Percentiles rank a stretch among this genome's conserved stretches.
Evolutionary conservation across 805 yeast species (phyloP).

Genomic region (Wickerhamomyces chaumierensis): DNA sequence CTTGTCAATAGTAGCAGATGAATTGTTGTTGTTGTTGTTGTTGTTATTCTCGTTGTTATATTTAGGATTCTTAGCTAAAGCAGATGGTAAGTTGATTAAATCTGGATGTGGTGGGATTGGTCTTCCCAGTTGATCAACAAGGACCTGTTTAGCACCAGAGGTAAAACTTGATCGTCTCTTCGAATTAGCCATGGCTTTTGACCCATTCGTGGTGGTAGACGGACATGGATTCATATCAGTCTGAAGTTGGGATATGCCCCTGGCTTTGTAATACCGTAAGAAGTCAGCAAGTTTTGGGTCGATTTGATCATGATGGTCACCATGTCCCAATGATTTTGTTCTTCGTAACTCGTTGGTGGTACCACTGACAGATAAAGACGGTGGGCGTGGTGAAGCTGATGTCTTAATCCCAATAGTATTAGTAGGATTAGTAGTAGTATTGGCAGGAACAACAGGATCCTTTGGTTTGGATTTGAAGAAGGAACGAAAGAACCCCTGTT

Average conservation of each 20-base stretch:
- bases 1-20: constrained; percentile 1
- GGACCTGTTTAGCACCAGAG: too few species aligned
- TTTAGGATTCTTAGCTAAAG: constrained; percentile 22
- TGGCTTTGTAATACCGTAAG: constrained; percentile 25
- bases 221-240: constrained; percentile 7
- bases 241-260: constrained; percentile 15
- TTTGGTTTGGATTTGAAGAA: constrained; percentile 21
- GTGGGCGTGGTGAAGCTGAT: constrained; percentile 2
- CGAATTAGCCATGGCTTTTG: neutral
- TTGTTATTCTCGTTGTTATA: too few species aligned
- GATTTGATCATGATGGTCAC: constrained; percentile 12
- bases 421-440: constrained; percentile 2
- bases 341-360: neutral
- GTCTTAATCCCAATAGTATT: neutral
- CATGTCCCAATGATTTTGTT: neutral
- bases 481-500: constrained; percentile 26
- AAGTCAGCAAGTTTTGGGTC: constrained; percentile 39
- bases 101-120: constrained; percentile 43
- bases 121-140: constrained; percentile 29
- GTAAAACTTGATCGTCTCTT: constrained; percentile 1
- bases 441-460: constrained; percentile 5
- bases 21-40: too few species aligned
- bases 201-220: constrained; percentile 3
- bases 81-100: constrained; percentile 36
- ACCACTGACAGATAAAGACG: constrained; percentile 3